These are phyloP conservation scores for Blastobotrys arbuscula DNA, from an alignment of 1,139 yeast species.

Conservation along the genomic window DNA sequence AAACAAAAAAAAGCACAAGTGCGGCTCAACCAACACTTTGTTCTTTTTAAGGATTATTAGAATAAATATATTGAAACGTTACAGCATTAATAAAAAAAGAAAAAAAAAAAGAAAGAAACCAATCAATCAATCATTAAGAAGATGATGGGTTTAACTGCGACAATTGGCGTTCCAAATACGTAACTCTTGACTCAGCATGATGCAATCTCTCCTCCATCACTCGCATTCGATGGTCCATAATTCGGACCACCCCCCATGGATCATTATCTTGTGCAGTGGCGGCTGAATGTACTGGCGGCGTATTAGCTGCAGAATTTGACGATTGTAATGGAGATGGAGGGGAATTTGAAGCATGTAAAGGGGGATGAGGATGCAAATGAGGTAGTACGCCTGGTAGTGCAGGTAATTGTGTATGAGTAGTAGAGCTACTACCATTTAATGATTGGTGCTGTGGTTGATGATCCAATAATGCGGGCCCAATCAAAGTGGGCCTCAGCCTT, in stretches of 20 bases:
- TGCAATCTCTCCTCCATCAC: slow-evolving; percentile 31
- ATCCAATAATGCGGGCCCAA: slow-evolving; percentile 12
- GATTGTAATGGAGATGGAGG: background rate
- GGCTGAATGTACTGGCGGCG: too few relatives aligned
- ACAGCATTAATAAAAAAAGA: too few relatives aligned
- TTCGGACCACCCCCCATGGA: slow-evolving; percentile 21
- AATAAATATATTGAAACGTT: too few relatives aligned
- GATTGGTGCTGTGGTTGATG: background rate
- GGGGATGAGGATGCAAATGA: background rate
- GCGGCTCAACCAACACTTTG: too few relatives aligned
- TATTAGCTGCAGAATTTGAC: background rate
- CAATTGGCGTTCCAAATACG: slow-evolving; percentile 7
- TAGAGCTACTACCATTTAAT: background rate
- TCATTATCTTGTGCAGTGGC: slow-evolving; percentile 14
- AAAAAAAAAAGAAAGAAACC: too few relatives aligned
- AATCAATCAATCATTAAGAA: too few relatives aligned
- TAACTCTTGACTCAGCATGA: slow-evolving; percentile 25
- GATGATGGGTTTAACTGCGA: background rate
- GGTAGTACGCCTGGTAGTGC: background rate
- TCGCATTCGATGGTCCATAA: slow-evolving; percentile 29
- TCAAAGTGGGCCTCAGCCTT: slow-evolving; percentile 15
- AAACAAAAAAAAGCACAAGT: too few relatives aligned
- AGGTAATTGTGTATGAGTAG: background rate
- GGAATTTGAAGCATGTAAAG: background rate
- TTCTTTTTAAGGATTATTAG: too few relatives aligned